These are phyloP conservation scores for Aspergillus costaricaensis DNA, from an alignment of 2,329 filamentous ascomycete species.

Conservation along the genomic window DNA sequence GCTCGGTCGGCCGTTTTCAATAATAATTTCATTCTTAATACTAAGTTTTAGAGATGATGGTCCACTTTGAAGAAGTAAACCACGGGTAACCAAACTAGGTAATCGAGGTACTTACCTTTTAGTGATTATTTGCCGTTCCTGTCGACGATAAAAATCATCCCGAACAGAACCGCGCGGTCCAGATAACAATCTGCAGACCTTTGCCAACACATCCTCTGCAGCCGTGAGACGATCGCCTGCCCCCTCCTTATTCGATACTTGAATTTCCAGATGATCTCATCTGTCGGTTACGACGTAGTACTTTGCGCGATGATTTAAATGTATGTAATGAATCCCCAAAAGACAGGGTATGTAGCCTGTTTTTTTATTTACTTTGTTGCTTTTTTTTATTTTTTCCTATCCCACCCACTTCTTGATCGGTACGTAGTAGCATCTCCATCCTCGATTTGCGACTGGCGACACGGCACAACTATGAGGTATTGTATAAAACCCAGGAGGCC, in stretches of 20 bases:
- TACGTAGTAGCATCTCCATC: too few species aligned
- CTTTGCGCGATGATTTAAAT: neutral
- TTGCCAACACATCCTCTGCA: constrained; percentile 32
- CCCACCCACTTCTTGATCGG: too few species aligned
- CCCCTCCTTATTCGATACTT: neutral
- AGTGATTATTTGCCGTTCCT: neutral
- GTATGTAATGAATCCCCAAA: neutral
- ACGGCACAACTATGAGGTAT: neutral
- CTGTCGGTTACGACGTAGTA: constrained; percentile 3
- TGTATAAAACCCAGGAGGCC: neutral
- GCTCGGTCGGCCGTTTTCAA: neutral
- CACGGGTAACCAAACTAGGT: too few species aligned
- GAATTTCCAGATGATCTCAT: constrained; percentile 11
- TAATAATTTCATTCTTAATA: too few species aligned
- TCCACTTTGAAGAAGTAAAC: too few species aligned
- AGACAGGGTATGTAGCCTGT: constrained; percentile 12
- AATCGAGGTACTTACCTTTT: too few species aligned
- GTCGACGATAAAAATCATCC: neutral
- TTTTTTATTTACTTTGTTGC: neutral
- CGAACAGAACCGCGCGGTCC: constrained; percentile 11
- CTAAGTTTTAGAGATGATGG: too few species aligned
- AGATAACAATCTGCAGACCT: constrained; percentile 27
- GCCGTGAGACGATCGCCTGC: constrained; percentile 14
- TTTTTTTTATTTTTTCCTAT: neutral
- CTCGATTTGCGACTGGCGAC: too few species aligned